These are phyloP conservation scores for Diaporthe helianthi DNA, from an alignment of 2,329 filamentous ascomycete species.

Conservation along the genomic window DNA sequence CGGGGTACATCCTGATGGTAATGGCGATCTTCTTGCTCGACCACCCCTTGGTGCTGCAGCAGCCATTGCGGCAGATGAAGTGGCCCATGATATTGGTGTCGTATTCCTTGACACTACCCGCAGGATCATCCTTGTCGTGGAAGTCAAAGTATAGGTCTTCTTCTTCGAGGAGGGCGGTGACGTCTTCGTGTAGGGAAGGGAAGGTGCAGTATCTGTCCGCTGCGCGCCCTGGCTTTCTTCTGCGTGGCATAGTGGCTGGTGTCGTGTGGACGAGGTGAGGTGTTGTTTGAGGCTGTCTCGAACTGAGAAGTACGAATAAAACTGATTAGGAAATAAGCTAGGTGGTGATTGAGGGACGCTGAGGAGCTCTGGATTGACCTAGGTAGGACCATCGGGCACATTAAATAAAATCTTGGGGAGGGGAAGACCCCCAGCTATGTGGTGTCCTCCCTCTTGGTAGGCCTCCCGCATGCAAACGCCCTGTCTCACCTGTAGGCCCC, in stretches of 20 bases:
- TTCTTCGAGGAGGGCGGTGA: neutral
- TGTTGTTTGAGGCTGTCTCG: neutral
- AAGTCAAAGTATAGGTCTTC: conserved; percentile 18
- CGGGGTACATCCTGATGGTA: conserved; percentile 35
- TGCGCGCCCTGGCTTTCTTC: neutral
- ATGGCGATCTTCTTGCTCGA: conserved; percentile 35
- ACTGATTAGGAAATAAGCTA: neutral
- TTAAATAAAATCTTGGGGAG: neutral
- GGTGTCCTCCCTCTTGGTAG: neutral
- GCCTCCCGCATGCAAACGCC: conserved; percentile 15
- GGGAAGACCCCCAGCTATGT: neutral
- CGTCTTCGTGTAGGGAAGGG: neutral
- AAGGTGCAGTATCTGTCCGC: neutral
- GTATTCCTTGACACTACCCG: conserved; percentile 8
- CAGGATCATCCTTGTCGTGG: neutral
- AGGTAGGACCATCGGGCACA: neutral
- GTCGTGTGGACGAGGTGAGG: neutral
- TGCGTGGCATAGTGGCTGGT: neutral
- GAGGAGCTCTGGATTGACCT: neutral
- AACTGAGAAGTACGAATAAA: too few relatives aligned
- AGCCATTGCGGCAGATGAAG: conserved; percentile 33
- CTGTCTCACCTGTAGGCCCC: neutral
- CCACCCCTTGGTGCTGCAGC: conserved; percentile 31
- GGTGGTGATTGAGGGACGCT: neutral
- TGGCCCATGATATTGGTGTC: conserved; percentile 36